These are phyloP conservation scores for Lizonia empirigonia DNA, from an alignment of 2,329 filamentous ascomycete species.

Conservation along the genomic window DNA sequence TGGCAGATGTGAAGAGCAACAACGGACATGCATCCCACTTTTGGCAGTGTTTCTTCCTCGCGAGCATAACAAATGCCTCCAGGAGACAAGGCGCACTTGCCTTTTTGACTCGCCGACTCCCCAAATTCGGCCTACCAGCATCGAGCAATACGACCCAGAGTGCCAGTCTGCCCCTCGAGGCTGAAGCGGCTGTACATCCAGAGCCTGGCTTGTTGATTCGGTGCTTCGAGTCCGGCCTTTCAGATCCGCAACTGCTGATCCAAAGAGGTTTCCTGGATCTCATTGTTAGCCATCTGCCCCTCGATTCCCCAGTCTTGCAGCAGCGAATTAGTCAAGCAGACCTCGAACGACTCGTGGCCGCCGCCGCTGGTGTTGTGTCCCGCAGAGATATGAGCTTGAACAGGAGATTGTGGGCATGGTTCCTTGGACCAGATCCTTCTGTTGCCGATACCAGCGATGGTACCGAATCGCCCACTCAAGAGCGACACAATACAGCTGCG, in stretches of 20 bases:
- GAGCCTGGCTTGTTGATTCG: slow-evolving; percentile 90
- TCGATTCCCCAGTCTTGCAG: slow-evolving; percentile 82
- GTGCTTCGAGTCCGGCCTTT: slow-evolving; percentile 88
- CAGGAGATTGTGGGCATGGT: slow-evolving; percentile 92
- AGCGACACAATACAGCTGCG: slow-evolving; percentile 54
- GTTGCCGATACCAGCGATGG: slow-evolving; percentile 45
- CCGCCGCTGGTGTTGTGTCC: slow-evolving; percentile 84
- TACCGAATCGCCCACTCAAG: slow-evolving; percentile 52
- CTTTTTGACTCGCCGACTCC: slow-evolving; percentile 80
- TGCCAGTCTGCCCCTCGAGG: slow-evolving; percentile 53
- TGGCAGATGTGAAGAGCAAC: slow-evolving; percentile 40
- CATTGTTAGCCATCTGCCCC: slow-evolving; percentile 84
- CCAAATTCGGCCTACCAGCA: slow-evolving; percentile 63
- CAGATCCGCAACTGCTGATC: slow-evolving; percentile 86
- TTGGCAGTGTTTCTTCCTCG: slow-evolving; percentile 97
- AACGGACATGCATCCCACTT: slow-evolving; percentile 78
- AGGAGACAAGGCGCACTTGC: slow-evolving; percentile 85
- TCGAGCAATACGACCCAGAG: slow-evolving; percentile 16
- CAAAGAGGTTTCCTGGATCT: slow-evolving; percentile 94
- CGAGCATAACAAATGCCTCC: slow-evolving; percentile 86
- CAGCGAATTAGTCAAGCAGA: slow-evolving; percentile 73
- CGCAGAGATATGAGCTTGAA: slow-evolving; percentile 97
- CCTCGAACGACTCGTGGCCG: slow-evolving; percentile 78
- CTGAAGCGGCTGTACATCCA: slow-evolving; percentile 77
- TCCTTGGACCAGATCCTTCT: slow-evolving; percentile 76